Conservation (phyloP, 2,329 filamentous ascomycete species). For the Hymenotorrendiella dingleyae region DNA sequence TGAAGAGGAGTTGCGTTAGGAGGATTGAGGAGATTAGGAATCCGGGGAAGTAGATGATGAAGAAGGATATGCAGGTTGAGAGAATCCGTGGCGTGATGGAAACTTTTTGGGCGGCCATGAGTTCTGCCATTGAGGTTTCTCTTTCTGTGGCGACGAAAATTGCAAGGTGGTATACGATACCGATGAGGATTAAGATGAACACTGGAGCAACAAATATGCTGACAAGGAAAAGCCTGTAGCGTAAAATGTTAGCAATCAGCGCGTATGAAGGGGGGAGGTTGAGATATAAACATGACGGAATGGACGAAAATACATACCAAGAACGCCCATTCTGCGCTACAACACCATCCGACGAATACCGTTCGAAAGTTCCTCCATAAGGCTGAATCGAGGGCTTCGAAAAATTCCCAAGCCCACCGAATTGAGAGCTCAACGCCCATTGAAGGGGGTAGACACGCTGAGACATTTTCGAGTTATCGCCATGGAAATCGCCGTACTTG, state of each 20-base stretch:
- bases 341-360: background rate
- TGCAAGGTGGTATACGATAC: slow-evolving; percentile 24
- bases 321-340: background rate
- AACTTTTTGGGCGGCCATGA: slow-evolving; percentile 25
- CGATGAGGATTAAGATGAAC: slow-evolving; percentile 25
- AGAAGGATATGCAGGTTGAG: slow-evolving; percentile 23
- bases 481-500: slow-evolving; percentile 9
- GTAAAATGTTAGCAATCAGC: no score
- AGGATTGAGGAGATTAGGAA: slow-evolving; percentile 21
- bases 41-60: slow-evolving; percentile 21
- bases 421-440: slow-evolving; percentile 19
- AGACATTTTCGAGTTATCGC: slow-evolving; percentile 8
- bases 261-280: no score
- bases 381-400: slow-evolving; percentile 17
- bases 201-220: slow-evolving; percentile 17
- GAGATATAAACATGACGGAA: background rate
- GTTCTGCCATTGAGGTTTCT: slow-evolving; percentile 21
- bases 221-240: slow-evolving; percentile 16
- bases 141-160: slow-evolving; percentile 23
- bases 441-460: slow-evolving; percentile 18
- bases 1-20: slow-evolving; percentile 22
- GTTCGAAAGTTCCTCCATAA: slow-evolving; percentile 7
- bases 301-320: slow-evolving; percentile 4
- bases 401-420: slow-evolving; percentile 15
- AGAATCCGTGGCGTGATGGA: slow-evolving; percentile 20